Evolutionary conservation across 1,139 yeast genomes (phyloP).

Genomic region (Pichia inconspicua): DNA sequence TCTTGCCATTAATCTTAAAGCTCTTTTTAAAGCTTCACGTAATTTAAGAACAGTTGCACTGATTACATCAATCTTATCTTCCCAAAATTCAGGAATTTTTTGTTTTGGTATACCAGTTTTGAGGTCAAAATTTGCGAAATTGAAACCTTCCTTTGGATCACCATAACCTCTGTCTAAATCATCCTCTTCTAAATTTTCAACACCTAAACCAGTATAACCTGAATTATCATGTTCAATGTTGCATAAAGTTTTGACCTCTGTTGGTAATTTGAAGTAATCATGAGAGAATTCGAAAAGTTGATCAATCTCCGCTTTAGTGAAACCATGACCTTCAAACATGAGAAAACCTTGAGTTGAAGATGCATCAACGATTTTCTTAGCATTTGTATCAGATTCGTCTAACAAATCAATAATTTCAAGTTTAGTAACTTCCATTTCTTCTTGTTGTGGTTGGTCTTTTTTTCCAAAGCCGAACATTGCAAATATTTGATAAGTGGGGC

Average conservation of each 20-base stretch:
- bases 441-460: not conserved
- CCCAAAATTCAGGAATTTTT: conserved; percentile 38
- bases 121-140: conserved; percentile 37
- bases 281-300: conserved; percentile 36
- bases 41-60: conserved; percentile 33
- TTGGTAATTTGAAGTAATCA: conserved; percentile 38
- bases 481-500: not conserved
- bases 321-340: conserved; percentile 50
- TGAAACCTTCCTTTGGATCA: conserved; percentile 42
- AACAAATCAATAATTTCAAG: conserved; percentile 42
- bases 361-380: conserved; percentile 38
- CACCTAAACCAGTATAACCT: conserved; percentile 46
- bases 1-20: conserved; percentile 39
- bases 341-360: conserved; percentile 50
- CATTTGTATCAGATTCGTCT: conserved; percentile 31
- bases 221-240: conserved; percentile 36
- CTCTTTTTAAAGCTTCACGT: conserved; percentile 32
- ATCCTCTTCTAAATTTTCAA: conserved; percentile 45
- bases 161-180: conserved; percentile 36
- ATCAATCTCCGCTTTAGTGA: conserved; percentile 39
- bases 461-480: not conserved
- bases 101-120: conserved; percentile 33
- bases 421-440: conserved; percentile 20
- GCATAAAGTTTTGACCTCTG: conserved; percentile 32
- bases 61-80: conserved; percentile 27